Conservation (phyloP, 2,329 filamentous ascomycete genomes). For the Dactylellina haptotyla region DNA sequence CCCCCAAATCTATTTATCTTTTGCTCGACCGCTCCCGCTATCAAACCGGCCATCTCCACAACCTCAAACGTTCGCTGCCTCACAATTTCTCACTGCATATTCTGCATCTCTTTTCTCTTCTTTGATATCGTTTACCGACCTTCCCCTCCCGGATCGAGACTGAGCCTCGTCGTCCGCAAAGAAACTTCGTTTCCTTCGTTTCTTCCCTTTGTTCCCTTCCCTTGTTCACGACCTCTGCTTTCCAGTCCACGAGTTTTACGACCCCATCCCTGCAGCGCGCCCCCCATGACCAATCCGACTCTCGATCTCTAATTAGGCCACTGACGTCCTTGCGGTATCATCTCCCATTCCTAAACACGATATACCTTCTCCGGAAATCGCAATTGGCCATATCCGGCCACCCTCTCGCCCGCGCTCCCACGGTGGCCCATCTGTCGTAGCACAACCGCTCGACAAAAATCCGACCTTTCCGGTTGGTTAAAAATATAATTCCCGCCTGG, state of each 20-base stretch:
- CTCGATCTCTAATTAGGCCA: slow-evolving; percentile 3
- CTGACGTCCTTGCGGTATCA: no score
- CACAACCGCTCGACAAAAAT: background rate
- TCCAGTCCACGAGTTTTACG: slow-evolving; percentile 33
- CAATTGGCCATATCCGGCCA: slow-evolving; percentile 3
- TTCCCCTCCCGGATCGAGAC: background rate
- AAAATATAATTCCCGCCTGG: background rate
- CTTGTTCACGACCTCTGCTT: no score
- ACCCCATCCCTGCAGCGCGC: slow-evolving; percentile 38
- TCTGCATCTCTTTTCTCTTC: no score
- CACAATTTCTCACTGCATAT: no score
- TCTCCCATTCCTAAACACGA: slow-evolving; percentile 2
- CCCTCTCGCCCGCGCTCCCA: background rate
- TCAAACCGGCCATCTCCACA: slow-evolving; percentile 12
- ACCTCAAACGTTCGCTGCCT: slow-evolving; percentile 34
- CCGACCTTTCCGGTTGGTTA: background rate
- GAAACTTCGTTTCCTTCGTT: no score
- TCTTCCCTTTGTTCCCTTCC: slow-evolving; percentile 4
- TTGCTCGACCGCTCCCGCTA: background rate
- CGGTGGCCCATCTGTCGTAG: slow-evolving; percentile 5
- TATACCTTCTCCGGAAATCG: background rate
- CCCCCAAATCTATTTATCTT: slow-evolving; percentile 2
- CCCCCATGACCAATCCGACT: slow-evolving; percentile 29
- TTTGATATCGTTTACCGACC: background rate
- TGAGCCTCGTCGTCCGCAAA: no score